Conservation (phyloP, 2,329 filamentous ascomycete species). For the Sclerotinia glacialis region DNA sequence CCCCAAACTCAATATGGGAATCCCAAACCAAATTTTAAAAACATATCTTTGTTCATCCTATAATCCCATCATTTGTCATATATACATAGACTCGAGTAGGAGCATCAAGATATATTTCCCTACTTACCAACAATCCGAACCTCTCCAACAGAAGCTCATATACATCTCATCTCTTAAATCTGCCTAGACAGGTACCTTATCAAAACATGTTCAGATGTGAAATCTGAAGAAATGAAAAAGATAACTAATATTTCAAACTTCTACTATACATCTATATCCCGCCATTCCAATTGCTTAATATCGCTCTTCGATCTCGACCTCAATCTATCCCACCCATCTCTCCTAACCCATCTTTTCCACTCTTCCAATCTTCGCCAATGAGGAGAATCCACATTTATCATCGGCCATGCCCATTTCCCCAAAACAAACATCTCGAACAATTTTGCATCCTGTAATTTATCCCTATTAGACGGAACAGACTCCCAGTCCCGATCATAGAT, state of each 20-base stretch:
- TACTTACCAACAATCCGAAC: too few species aligned
- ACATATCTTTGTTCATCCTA: too few species aligned
- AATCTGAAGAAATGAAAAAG: neutral
- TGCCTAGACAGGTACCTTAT: neutral
- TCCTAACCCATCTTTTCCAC: constrained; percentile 19
- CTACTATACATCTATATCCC: neutral
- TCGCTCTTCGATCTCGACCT: neutral
- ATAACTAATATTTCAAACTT: neutral
- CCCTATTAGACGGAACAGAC: neutral
- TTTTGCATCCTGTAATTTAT: constrained; percentile 9
- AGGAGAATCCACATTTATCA: constrained; percentile 17
- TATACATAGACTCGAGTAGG: too few species aligned
- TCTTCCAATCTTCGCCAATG: constrained; percentile 16
- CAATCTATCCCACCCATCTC: constrained; percentile 1
- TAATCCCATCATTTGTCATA: too few species aligned
- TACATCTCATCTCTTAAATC: too few species aligned
- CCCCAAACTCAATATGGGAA: too few species aligned
- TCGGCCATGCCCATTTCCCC: constrained; percentile 16
- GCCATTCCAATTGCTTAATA: neutral
- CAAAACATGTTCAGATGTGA: neutral
- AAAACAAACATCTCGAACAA: constrained; percentile 20
- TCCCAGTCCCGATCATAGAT: constrained; percentile 16
- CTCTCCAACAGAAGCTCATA: too few species aligned
- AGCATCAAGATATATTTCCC: too few species aligned
- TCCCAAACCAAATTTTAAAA: too few species aligned